These are phyloP conservation scores for Escallonia herrerae DNA, from an alignment of 129 eudicot species.

Conservation along the genomic window DNA sequence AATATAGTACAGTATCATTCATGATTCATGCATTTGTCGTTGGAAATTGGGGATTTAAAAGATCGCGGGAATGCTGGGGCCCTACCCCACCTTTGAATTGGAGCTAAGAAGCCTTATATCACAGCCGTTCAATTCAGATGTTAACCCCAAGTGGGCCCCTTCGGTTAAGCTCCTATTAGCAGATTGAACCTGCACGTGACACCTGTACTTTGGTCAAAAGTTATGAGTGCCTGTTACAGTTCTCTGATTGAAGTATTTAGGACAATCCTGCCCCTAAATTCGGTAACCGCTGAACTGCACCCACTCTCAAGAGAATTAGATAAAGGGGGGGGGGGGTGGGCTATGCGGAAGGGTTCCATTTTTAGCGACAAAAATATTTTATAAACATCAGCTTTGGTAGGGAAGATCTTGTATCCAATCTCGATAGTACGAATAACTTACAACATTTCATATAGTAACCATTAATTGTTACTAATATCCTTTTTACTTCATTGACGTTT, in stretches of 20 bases:
- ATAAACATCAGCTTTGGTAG: too few relatives aligned
- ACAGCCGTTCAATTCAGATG: conserved; percentile 4
- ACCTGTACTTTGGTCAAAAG: conserved; percentile 8
- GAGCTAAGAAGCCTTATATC: background rate
- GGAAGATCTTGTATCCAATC: too few relatives aligned
- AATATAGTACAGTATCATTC: too few relatives aligned
- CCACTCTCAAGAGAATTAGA: too few relatives aligned
- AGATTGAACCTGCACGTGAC: background rate
- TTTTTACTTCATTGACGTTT: too few relatives aligned
- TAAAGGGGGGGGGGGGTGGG: too few relatives aligned
- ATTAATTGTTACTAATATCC: too few relatives aligned
- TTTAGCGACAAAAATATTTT: too few relatives aligned
- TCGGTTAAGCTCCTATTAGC: background rate
- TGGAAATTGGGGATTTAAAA: conserved; percentile 3
- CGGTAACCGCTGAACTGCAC: conserved; percentile 3
- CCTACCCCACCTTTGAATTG: background rate
- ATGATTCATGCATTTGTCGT: background rate
- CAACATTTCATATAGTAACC: too few relatives aligned
- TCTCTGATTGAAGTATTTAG: background rate
- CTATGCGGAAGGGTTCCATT: too few relatives aligned
- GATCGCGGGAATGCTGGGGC: conserved; percentile 5
- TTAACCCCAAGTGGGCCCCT: background rate
- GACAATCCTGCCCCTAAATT: conserved; percentile 15
- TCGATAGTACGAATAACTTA: too few relatives aligned
- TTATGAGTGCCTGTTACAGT: background rate